Evolutionary conservation across 148 eudicot species (phyloP).

Genomic region (Vaccinium vitisidaea): DNA sequence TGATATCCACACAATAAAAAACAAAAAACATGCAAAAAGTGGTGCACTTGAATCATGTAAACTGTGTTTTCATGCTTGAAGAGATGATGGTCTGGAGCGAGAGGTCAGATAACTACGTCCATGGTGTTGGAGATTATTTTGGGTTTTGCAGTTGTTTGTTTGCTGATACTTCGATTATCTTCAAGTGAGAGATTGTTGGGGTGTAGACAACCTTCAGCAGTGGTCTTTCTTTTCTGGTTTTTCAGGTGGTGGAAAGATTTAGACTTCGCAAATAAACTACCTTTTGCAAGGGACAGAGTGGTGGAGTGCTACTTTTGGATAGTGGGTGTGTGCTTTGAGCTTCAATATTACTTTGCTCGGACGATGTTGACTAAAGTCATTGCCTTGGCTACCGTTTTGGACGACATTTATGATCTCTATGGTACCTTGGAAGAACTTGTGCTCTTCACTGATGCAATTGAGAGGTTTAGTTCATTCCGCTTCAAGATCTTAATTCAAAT

Average conservation of each 20-base stretch:
- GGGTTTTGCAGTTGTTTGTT: too few species aligned
- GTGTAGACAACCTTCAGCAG: too few species aligned
- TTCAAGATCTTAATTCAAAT: too few species aligned
- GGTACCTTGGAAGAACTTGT: conserved; percentile 35
- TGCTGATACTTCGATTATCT: too few species aligned
- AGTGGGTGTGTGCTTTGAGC: conserved; percentile 31
- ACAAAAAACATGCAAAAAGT: too few species aligned
- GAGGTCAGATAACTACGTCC: too few species aligned
- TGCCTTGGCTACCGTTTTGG: conserved; percentile 21
- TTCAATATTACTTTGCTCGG: conserved; percentile 31
- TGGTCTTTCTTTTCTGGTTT: not conserved
- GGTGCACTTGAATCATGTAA: too few species aligned
- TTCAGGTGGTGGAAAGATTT: conserved; percentile 51
- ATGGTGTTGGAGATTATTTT: too few species aligned
- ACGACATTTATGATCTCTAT: conserved; percentile 43
- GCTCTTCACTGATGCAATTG: conserved; percentile 33
- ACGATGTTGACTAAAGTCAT: conserved; percentile 16
- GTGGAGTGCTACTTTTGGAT: conserved; percentile 46
- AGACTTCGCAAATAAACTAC: conserved; percentile 19
- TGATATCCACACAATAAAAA: too few species aligned
- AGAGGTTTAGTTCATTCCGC: conserved; percentile 24
- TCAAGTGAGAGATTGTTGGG: too few species aligned
- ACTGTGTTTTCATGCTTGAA: too few species aligned
- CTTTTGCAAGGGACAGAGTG: conserved; percentile 38
- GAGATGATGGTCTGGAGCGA: too few species aligned